Evolutionary conservation across 768 basidiomycete species (phyloP).

Genomic region (Mycena galopus): DNA sequence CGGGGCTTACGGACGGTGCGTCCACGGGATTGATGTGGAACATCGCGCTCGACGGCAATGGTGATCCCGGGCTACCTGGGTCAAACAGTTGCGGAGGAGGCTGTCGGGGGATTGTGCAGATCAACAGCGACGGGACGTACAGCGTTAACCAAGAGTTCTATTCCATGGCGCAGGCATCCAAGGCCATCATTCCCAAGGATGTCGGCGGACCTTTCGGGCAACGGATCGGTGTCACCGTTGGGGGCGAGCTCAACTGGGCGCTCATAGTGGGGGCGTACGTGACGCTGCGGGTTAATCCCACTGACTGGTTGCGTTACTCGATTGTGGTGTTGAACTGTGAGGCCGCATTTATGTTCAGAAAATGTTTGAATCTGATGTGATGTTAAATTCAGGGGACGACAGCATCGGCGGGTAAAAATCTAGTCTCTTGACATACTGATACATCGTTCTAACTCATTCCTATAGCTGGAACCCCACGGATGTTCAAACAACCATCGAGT

Average conservation of each 20-base stretch:
- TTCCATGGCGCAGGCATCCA: conserved; percentile 80
- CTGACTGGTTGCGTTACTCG: conserved; percentile 76
- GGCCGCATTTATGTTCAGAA: conserved; percentile 7
- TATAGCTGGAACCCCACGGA: conserved; percentile 70
- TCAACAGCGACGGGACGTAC: conserved; percentile 74
- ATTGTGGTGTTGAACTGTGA: conserved; percentile 81
- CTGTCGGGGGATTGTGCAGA: conserved; percentile 76
- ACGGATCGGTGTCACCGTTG: conserved; percentile 74
- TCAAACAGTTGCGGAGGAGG: conserved; percentile 71
- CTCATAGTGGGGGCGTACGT: conserved; percentile 72
- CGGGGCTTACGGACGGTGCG: conserved; percentile 55
- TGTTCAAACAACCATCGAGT: conserved; percentile 71
- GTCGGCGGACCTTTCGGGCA: conserved; percentile 75
- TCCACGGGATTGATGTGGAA: conserved; percentile 80
- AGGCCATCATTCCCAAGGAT: conserved; percentile 80
- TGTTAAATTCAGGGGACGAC: conserved; percentile 59
- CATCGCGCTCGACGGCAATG: conserved; percentile 69
- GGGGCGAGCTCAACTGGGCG: conserved; percentile 68
- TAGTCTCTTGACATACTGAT: too few species aligned
- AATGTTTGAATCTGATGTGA: background rate
- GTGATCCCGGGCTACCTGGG: conserved; percentile 75
- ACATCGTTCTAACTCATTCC: too few species aligned
- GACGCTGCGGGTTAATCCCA: too few species aligned
- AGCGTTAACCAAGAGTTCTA: conserved; percentile 84
- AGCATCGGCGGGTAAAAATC: conserved; percentile 61